Base-by-base conservation (phyloP, 306 rosid species). In the Echinosophora koreensis region DNA sequence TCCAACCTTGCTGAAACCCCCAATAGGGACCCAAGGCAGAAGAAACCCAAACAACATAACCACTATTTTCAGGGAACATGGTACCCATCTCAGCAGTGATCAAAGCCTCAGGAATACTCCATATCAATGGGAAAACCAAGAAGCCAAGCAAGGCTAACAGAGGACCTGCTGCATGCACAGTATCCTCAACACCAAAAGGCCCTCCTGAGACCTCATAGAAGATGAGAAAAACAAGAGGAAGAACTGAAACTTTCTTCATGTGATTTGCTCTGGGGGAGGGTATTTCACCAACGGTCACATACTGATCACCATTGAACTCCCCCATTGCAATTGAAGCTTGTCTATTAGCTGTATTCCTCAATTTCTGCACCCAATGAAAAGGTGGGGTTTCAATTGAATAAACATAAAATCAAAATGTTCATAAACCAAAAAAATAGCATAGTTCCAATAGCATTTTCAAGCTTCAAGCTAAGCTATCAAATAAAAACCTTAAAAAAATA, bases 121-220 rank as follows among this genome's bases (percentile, higher is more conserved):
- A 95, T 82, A 95, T 80, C 22, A 95, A 70, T 60, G 98, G 97
- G 68, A 95, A 90, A 70, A 95, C 56, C 83, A 95, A 64, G 82
- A 90, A 95, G 1, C 98, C 97, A 3, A 88, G 50, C 44, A 95
- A 89, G 47, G 97, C 97, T 55, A 95, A 84, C 7, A 95, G 90
- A 76, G 97, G 97, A 66, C 98, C 97, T 1, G 97, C 98, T 4
- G 98, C 97, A 12, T 82, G 73, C 27, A 95, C 97, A 73, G 92
- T 87, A 28, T 92, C 97, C 87, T 92, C 98, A 5, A 89, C 80
- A 14, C 98, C 98, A 66, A 95, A 95, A 8, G 98, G 97, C 0
- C 98, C 98, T 0, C 98, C 98, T 15, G 98, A 92, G 34, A 92
- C 98, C 89, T 95, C 98, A 73, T 90, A 95, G 89, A 92, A 95